Evolutionary conservation across 139 green algal species (phyloP).

Genomic region (Tetraselmis chui): DNA sequence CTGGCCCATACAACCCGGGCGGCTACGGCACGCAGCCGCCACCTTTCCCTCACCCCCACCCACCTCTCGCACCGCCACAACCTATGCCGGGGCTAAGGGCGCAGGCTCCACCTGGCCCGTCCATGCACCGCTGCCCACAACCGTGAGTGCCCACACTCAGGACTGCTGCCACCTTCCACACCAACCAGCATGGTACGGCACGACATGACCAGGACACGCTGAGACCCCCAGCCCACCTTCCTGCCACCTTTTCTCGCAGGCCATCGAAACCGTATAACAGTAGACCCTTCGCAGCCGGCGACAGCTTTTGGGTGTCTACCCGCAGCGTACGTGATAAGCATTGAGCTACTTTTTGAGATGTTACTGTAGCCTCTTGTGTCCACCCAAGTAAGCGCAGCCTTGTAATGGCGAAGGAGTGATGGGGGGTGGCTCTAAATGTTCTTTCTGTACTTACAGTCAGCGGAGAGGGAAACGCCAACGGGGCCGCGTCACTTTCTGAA

Average conservation of each 20-base stretch:
- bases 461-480: neutral
- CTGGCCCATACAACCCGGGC: neutral
- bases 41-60: neutral
- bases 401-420: neutral
- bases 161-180: too few species aligned
- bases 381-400: neutral
- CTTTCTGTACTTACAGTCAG: neutral
- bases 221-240: neutral
- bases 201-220: neutral
- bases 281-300: neutral
- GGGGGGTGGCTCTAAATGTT: neutral
- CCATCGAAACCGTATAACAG: neutral
- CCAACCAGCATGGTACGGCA: neutral
- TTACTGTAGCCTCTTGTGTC: neutral
- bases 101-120: too few species aligned
- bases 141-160: too few species aligned
- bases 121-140: neutral
- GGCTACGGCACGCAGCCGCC: neutral
- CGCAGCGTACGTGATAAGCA: neutral
- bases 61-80: neutral
- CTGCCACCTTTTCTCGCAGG: too few species aligned
- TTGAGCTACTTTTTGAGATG: too few species aligned
- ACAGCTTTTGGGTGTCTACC: neutral
- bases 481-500: neutral
- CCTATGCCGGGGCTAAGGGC: neutral